phyloP scores from a whole-genome alignment of 495 filamentous ascomycete species.

The Penicillium angulare region DNA sequence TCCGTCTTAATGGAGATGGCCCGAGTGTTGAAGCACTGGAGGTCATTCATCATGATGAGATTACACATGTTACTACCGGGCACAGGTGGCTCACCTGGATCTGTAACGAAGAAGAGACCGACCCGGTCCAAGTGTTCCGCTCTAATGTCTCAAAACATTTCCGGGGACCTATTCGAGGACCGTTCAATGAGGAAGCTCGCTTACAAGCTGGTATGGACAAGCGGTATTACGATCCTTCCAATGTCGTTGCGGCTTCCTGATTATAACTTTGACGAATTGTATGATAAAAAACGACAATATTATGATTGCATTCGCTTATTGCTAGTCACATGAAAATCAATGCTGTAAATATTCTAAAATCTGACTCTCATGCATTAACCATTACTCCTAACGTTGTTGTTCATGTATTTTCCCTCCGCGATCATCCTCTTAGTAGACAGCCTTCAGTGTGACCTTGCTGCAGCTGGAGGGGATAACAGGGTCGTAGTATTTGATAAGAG shows the following conservation, averaged over 20 bases:
- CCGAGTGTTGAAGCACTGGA: slow-evolving; percentile 47
- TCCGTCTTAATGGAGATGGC: slow-evolving; percentile 42
- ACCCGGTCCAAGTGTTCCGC: slow-evolving; percentile 52
- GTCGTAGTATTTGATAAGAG: slow-evolving; percentile 29
- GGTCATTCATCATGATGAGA: slow-evolving; percentile 54
- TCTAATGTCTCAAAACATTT: slow-evolving; percentile 49
- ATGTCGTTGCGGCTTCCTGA: slow-evolving; percentile 13
- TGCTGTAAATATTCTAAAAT: neutral
- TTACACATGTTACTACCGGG: slow-evolving; percentile 55
- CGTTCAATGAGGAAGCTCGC: slow-evolving; percentile 51
- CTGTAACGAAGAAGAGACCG: slow-evolving; percentile 47
- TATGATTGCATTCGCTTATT: neutral
- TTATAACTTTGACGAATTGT: slow-evolving; percentile 15
- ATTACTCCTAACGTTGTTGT: neutral
- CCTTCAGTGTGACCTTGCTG: slow-evolving; percentile 34
- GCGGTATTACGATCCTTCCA: slow-evolving; percentile 40
- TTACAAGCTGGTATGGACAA: slow-evolving; percentile 49
- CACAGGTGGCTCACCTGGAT: slow-evolving; percentile 55
- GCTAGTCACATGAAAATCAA: neutral
- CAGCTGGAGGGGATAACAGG: slow-evolving; percentile 42
- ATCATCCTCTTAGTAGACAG: slow-evolving; percentile 14
- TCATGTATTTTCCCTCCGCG: neutral
- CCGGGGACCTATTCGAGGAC: slow-evolving; percentile 43
- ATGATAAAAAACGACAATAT: slow-evolving; percentile 4
- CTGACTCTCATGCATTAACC: neutral